Evolutionary conservation across 306 rosid species (phyloP), one percentile per base, ranked within the genome.

Genomic region (Fragaria iinumae): DNA sequence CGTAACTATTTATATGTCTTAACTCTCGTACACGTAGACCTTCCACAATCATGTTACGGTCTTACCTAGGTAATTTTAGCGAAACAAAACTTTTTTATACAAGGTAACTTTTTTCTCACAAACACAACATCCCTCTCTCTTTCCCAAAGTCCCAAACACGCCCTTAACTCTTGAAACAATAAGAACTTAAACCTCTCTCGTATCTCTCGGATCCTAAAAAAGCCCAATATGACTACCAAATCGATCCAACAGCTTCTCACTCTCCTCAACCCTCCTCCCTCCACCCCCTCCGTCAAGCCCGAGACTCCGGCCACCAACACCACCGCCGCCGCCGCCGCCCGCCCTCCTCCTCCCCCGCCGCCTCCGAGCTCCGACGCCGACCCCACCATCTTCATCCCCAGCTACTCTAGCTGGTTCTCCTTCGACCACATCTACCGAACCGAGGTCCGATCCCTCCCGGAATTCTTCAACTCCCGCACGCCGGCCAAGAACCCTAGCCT

Each of bases 371-470:
- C 79, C 75, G 89, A 88, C 0, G 78, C 81, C 3, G 78, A 59
- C 12, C 2, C 48, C 73, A 55, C 80, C 66, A 75, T 84, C 81
- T 83, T 49, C 14, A 83, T 90, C 73, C 97, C 98, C 44, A 87
- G 92, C 87, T 87, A 94, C 82, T 89, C 98, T 71, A 63, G 89
- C 27, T 95, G 99, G 97, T 92, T 95, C 76, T 89, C 93, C 7
- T 93, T 84, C 84, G 85, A 88, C 73, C 71, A 74, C 20, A 81
- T 95, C 69, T 85, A 89, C 89, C 79, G 87, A 68, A 87, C 92
- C 85, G 99, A 95, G 76, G 63, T 87, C 79, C 90, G 96, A 5
- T 88, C 87, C 83, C 83, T 92, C 69, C 97, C 96, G 0, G 97
- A 95, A 71, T 91, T 93, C 77, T 91, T 93, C 82, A 88, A 87